A percentile compares a stretch with the other conserved stretches of the same genome.
phyloP scores from a whole-genome alignment of 208 protist genomes.

The Acanthamoeba sp. region DNA sequence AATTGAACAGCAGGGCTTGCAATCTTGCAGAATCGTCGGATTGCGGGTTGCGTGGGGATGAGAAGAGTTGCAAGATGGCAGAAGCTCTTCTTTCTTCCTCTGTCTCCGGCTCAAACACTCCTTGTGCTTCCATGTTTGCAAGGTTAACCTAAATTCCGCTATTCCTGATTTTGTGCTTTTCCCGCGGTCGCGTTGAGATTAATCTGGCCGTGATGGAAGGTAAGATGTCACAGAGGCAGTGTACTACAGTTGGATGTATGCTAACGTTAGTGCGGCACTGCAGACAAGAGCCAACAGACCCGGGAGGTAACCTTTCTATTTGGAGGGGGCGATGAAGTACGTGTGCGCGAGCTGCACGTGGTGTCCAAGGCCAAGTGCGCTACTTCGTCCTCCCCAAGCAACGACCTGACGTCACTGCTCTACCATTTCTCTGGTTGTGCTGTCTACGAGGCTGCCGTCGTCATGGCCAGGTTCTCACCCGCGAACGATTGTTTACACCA shows the following conservation, averaged over 20 bases:
- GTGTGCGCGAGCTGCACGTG: not conserved
- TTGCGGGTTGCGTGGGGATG: not conserved
- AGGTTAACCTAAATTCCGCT: no score
- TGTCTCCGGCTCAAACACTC: not conserved
- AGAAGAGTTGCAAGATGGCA: not conserved
- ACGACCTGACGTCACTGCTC: not conserved
- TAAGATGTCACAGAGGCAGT: not conserved
- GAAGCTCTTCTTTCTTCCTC: not conserved
- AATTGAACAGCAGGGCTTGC: not conserved
- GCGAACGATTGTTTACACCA: not conserved
- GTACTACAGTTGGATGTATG: not conserved
- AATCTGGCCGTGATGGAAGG: not conserved
- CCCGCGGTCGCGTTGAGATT: not conserved
- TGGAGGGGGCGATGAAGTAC: not conserved
- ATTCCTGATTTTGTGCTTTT: no score
- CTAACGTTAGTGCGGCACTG: not conserved
- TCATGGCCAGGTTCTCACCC: conserved; percentile 35
- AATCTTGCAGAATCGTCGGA: not conserved
- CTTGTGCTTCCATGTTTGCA: not conserved
- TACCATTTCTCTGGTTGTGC: conserved; percentile 57
- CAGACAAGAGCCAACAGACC: not conserved
- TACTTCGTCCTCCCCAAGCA: not conserved
- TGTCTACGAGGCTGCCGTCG: conserved; percentile 17
- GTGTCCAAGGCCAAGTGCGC: not conserved
- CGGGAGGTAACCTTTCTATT: not conserved